Base-by-base conservation (phyloP, 331 rosid species). In the Malus hybrid region DNA sequence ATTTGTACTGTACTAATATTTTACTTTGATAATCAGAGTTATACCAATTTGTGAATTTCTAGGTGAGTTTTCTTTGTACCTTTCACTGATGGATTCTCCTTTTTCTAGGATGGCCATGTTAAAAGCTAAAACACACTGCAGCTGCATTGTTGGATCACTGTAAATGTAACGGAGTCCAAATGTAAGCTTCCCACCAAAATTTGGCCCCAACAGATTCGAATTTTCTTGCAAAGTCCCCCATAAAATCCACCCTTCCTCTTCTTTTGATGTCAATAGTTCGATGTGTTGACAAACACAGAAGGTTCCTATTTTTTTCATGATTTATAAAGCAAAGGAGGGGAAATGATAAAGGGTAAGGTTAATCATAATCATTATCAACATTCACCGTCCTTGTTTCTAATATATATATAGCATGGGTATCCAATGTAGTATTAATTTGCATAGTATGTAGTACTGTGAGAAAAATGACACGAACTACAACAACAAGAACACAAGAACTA, bases 201-300 rank as follows among this genome's bases (percentile, higher is more conserved):
- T 33, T 64, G 31, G 73, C 24, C 28, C 19, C 6, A 54, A 5
- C 27, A 57, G 57, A 12, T 69, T 54, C 54, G 62, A 67, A 19
- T 27, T 54, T 70, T 59, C 67, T 15, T 36, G 57, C 68, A 31
- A 39, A 44, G 77, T 73, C 69, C 42, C 1, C 67, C 54, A 56
- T 42, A 57, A 57, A 73, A 73, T 67, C 83, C 78, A 79, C 66
- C 22, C n/a, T n/a, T 73, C n/a, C 66, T 10, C 76, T 12, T 34
- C 76, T 83, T 83, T 79, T 67, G 69, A 76, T 76, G 73, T 39
- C 28, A 67, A 73, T 57, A 80, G 69, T 63, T 52, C 27, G 42
- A 31, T 73, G 29, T 65, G 68, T 81, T 73, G 86, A 86, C 87
- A 80, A 80, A 83, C 73, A 39, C 76, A 69, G 83, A 83, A 86